Conservation (phyloP, 1,284 basidiomycete species). For the Neotropicomus parvogracilis region DNA sequence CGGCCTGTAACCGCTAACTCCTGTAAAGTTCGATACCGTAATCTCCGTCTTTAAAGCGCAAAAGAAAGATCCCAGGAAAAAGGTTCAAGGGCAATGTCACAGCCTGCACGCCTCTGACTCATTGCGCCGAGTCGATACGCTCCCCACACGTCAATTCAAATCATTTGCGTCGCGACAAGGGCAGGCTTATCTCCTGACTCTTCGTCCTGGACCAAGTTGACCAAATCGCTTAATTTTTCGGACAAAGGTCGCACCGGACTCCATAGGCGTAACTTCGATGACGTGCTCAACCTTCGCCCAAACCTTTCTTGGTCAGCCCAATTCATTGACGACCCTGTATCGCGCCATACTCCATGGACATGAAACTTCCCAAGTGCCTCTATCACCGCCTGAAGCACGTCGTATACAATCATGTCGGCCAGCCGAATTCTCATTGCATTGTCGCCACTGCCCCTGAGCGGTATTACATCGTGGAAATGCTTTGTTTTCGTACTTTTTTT, state of each 20-base stretch:
- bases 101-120: slow-evolving; percentile 5
- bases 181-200: slow-evolving; percentile 11
- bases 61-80: slow-evolving; percentile 17
- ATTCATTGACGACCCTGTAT: slow-evolving; percentile 26
- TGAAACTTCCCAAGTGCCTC: slow-evolving; percentile 17
- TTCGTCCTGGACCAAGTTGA: slow-evolving; percentile 8
- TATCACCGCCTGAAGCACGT: slow-evolving; percentile 28
- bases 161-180: slow-evolving; percentile 9
- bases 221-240: slow-evolving; percentile 7
- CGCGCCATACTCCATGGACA: slow-evolving; percentile 1
- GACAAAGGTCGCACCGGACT: neutral
- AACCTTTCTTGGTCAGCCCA: slow-evolving; percentile 9
- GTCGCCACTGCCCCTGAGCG: slow-evolving; percentile 30
- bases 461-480: slow-evolving; percentile 25
- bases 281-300: slow-evolving; percentile 11
- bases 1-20: slow-evolving; percentile 27
- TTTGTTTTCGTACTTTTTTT: slow-evolving; percentile 10
- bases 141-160: slow-evolving; percentile 16
- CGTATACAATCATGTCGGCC: slow-evolving; percentile 2
- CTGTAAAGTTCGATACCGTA: slow-evolving; percentile 30
- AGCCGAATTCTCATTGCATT: slow-evolving; percentile 14
- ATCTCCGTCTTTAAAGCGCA: slow-evolving; percentile 31
- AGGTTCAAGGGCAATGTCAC: slow-evolving; percentile 11
- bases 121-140: slow-evolving; percentile 7
- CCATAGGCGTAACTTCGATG: slow-evolving; percentile 15